A percentile compares a stretch with the other conserved stretches of the same genome.
Evolutionary conservation across 176 grass and related monocot genomes (phyloP).

Genomic region (Lolium rigidum): DNA sequence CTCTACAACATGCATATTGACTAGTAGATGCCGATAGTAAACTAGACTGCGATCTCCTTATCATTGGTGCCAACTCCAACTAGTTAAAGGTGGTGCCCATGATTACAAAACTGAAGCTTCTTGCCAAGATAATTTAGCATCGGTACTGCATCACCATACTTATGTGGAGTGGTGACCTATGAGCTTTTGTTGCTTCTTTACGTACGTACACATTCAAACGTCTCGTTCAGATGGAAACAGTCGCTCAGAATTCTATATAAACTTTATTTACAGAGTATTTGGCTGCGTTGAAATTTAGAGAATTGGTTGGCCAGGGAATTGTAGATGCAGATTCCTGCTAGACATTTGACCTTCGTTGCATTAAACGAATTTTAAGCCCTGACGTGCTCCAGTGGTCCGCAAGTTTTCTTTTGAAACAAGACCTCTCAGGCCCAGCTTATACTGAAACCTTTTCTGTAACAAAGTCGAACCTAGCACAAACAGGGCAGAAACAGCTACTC

Average conservation of each 20-base stretch:
- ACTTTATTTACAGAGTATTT: background rate
- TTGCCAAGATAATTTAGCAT: background rate
- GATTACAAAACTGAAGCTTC: constrained; percentile 1
- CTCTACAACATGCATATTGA: background rate
- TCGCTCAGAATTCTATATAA: background rate
- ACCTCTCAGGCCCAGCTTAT: too few relatives aligned
- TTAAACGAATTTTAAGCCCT: too few relatives aligned
- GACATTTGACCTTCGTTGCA: background rate
- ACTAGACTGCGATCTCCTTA: background rate
- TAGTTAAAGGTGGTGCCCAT: background rate
- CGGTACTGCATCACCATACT: background rate
- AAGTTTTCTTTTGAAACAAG: too few relatives aligned
- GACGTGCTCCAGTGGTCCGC: too few relatives aligned
- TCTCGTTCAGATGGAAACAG: background rate
- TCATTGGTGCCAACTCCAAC: constrained; percentile 5
- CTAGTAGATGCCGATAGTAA: background rate
- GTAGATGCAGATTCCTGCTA: background rate
- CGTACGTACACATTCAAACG: background rate
- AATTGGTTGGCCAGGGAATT: background rate
- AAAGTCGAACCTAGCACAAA: too few relatives aligned
- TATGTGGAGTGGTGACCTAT: background rate
- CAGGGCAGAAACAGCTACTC: too few relatives aligned
- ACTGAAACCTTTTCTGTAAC: too few relatives aligned
- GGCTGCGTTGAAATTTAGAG: background rate
- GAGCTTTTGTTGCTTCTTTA: too few relatives aligned